These are phyloP conservation scores for Yamadazyma laniorum DNA, from an alignment of 805 yeast species.

Conservation along the genomic window DNA sequence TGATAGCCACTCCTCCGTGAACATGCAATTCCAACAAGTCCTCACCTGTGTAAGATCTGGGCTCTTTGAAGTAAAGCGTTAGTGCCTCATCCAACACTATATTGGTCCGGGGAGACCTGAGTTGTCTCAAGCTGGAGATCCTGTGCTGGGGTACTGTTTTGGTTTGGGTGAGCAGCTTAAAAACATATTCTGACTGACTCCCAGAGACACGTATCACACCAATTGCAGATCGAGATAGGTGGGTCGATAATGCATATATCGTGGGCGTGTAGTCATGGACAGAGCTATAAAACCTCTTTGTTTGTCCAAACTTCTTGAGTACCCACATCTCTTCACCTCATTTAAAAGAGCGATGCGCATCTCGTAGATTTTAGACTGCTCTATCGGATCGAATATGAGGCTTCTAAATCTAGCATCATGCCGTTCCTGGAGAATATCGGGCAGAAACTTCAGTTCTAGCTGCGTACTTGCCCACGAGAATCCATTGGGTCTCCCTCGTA, in stretches of 20 bases:
- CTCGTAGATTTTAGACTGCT: too few species aligned
- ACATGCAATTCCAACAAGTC: constrained; percentile 85
- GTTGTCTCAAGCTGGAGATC: constrained; percentile 54
- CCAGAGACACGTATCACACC: constrained; percentile 87
- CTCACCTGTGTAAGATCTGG: constrained; percentile 89
- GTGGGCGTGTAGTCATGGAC: constrained; percentile 48
- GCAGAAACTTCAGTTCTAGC: neutral
- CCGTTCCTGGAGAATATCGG: neutral
- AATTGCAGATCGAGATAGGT: constrained; percentile 77
- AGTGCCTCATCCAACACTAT: constrained; percentile 74
- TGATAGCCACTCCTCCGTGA: constrained; percentile 92
- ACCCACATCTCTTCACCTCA: too few species aligned
- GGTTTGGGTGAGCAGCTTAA: constrained; percentile 44
- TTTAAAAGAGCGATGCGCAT: neutral
- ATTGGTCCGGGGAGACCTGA: constrained; percentile 44
- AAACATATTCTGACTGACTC: constrained; percentile 49
- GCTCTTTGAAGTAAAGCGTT: constrained; percentile 63
- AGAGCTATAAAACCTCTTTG: neutral
- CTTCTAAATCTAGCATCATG: too few species aligned
- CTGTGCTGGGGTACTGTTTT: constrained; percentile 46
- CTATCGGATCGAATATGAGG: too few species aligned
- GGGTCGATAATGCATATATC: constrained; percentile 87
- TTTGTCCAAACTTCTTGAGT: too few species aligned
- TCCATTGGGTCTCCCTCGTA: constrained; percentile 40
- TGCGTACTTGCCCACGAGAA: constrained; percentile 31